These are phyloP conservation scores for Sutorius eximius DNA, from an alignment of 1,284 basidiomycete species.

Conservation along the genomic window DNA sequence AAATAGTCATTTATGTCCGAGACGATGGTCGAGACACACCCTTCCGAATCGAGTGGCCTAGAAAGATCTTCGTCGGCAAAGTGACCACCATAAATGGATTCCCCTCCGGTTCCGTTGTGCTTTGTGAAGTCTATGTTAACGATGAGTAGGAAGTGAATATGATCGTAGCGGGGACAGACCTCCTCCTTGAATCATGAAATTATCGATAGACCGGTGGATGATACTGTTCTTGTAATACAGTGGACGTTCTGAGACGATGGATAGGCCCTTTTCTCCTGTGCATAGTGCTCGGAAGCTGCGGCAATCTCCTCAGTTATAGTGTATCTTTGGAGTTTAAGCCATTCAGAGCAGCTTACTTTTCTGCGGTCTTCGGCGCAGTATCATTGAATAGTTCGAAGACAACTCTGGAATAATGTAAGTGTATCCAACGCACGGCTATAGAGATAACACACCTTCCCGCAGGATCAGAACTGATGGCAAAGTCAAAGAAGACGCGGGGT, in stretches of 20 bases:
- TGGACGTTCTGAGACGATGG: constrained; percentile 58
- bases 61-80: constrained; percentile 79
- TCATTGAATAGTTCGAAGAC: constrained; percentile 83
- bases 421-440: neutral
- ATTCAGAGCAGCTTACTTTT: constrained; percentile 61
- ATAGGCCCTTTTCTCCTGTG: constrained; percentile 83
- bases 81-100: constrained; percentile 75
- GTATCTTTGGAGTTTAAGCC: neutral
- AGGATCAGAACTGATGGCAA: constrained; percentile 52
- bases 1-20: neutral
- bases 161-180: constrained; percentile 37
- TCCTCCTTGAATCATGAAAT: constrained; percentile 89
- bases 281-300: constrained; percentile 83
- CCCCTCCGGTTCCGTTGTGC: constrained; percentile 79
- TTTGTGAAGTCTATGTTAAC: constrained; percentile 65
- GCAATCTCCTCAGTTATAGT: constrained; percentile 7
- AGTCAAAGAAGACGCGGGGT: constrained; percentile 71
- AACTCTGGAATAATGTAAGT: constrained; percentile 44
- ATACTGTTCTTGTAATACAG: constrained; percentile 83
- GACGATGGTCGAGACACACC: constrained; percentile 33
- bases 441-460: constrained; percentile 52
- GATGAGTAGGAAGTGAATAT: constrained; percentile 2
- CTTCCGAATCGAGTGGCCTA: constrained; percentile 64
- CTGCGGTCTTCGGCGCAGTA: constrained; percentile 77
- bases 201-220: constrained; percentile 77